Base-by-base conservation (phyloP, 805 yeast genomes). In the Candida wancherniae region DNA sequence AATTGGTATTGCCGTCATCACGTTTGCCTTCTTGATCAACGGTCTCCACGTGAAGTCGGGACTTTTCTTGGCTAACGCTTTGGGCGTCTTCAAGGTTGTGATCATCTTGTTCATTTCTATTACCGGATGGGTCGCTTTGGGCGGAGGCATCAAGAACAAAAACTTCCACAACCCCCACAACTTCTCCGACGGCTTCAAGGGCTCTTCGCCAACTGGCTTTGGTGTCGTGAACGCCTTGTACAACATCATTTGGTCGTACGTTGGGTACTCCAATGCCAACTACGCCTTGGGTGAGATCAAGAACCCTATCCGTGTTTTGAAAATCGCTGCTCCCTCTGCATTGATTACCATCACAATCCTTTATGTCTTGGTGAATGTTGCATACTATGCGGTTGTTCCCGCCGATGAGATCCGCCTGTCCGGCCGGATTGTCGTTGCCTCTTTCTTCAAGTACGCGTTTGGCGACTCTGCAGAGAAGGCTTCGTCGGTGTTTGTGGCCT, bases 101-200 rank as follows among this genome's bases (percentile, higher is more conserved):
- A 76, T 84, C 50, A 74, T 84, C 24, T 40, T 77, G 6, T 73
- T 84, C 51, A 81, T 84, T 36, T 66, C 81, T 7, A 67, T 84
- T 24, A 77, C 86, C 24, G 94, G 94, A 10, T 82, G 87, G 84
- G 88, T 81, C 10, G 86, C 86, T 1, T 66, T 84, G 22, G 85
- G 80, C 31, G 90, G 88, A 15, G 78, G 84, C 31, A 63, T 64
- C 40, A 67, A 78, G 31, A 67, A 63, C 29, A 61, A 64, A 22
- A 64, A 67, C 39, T 64, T 63, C 37, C 22, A 67, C 28, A 68
- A 73, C 29, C 75, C 86, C 22, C 72, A 71, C 44, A 79, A 79
- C 49, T 80, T 81, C 55, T 16, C 24, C 23, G 53, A 81, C 47
- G 71, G 84, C 2, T 81, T 82, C 47, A 59, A 51, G 1, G 81